phyloP scores from a whole-genome alignment of 805 yeast genomes.

The Saccharomyces jurei region DNA sequence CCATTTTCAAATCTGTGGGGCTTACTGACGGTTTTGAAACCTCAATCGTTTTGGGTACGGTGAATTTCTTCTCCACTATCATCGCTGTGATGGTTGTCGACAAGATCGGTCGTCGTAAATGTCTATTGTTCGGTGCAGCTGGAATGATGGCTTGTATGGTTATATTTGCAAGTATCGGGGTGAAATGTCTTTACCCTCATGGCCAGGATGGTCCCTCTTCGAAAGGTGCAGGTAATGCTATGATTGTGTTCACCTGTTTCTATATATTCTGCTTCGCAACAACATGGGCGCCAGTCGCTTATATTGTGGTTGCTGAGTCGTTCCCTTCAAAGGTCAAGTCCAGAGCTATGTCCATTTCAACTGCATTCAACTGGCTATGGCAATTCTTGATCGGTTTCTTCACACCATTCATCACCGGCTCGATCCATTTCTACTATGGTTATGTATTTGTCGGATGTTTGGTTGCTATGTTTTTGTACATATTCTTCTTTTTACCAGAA shows the following conservation, averaged over 20 bases:
- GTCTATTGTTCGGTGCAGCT: constrained; percentile 40
- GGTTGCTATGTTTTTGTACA: constrained; percentile 46
- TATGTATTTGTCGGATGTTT: constrained; percentile 48
- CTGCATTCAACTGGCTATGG: constrained; percentile 56
- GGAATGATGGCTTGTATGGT: constrained; percentile 40
- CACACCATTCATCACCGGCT: constrained; percentile 57
- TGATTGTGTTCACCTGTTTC: constrained; percentile 65
- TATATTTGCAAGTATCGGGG: constrained; percentile 54
- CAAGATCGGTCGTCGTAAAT: constrained; percentile 43
- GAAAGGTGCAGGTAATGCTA: constrained; percentile 55
- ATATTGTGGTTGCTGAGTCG: constrained; percentile 57
- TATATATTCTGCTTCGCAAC: constrained; percentile 67
- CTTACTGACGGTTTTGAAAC: constrained; percentile 49
- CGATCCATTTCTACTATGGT: constrained; percentile 60
- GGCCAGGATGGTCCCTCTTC: constrained; percentile 38
- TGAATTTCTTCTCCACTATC: constrained; percentile 50
- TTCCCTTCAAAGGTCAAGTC: constrained; percentile 66
- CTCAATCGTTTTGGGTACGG: constrained; percentile 49
- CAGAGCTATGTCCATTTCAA: constrained; percentile 45
- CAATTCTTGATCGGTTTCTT: constrained; percentile 56
- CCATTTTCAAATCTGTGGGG: constrained; percentile 54
- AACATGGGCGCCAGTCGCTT: constrained; percentile 69
- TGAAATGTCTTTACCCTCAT: constrained; percentile 36
- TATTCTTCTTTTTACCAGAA: constrained; percentile 59
- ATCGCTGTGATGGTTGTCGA: constrained; percentile 43